These are phyloP conservation scores for Brasenia schreberi DNA, from an alignment of 164 flowering plant genomes.

Conservation along the genomic window DNA sequence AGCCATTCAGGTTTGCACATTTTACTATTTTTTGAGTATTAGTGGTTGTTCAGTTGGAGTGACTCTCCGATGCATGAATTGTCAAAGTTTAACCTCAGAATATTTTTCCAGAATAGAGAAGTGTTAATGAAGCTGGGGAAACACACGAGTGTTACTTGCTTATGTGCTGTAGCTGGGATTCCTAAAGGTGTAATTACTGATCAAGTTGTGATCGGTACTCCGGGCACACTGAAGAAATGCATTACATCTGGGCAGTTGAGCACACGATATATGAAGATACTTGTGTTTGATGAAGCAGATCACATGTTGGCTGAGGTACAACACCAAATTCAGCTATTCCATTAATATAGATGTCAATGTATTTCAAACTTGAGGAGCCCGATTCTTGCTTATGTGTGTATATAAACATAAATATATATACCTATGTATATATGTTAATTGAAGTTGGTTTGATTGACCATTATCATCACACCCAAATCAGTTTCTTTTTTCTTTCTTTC, in stretches of 20 bases:
- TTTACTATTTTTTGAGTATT: background rate
- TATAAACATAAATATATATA: too few relatives aligned
- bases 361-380: too few relatives aligned
- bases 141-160: slow-evolving; percentile 61
- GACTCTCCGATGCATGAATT: too few relatives aligned
- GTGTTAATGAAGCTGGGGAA: slow-evolving; percentile 84
- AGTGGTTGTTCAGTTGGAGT: background rate
- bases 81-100: too few relatives aligned
- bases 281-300: slow-evolving; percentile 98
- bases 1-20: slow-evolving; percentile 57
- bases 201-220: slow-evolving; percentile 91
- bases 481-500: too few relatives aligned
- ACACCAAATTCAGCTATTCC: background rate
- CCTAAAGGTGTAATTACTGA: slow-evolving; percentile 24
- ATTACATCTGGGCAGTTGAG: slow-evolving; percentile 42
- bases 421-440: too few relatives aligned
- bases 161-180: slow-evolving; percentile 55
- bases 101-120: slow-evolving; percentile 53
- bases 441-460: too few relatives aligned
- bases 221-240: slow-evolving; percentile 78
- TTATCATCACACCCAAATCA: too few relatives aligned
- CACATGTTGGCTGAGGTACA: slow-evolving; percentile 88
- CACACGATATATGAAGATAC: slow-evolving; percentile 41
- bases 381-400: too few relatives aligned
- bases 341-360: too few relatives aligned